Evolutionary conservation across 768 basidiomycete genomes (phyloP).

Genomic region (Hygrocybe punicea): DNA sequence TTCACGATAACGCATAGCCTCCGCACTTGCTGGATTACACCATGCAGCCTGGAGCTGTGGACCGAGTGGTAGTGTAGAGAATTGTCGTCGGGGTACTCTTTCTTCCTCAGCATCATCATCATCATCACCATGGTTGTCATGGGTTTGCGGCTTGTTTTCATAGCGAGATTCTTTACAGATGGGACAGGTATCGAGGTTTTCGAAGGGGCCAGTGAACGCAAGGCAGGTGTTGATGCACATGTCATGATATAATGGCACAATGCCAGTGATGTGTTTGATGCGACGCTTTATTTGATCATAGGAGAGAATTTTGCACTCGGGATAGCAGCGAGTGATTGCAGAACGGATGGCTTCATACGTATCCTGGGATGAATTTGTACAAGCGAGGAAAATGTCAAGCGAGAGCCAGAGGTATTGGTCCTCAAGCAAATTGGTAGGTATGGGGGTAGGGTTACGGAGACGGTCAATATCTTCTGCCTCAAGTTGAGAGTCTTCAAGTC

Average conservation of each 20-base stretch:
- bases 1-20: conserved; percentile 21
- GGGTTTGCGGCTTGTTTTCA: not conserved
- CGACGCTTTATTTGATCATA: conserved; percentile 9
- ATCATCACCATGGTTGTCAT: not conserved
- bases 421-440: conserved; percentile 3
- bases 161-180: conserved; percentile 28
- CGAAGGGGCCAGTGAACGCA: conserved; percentile 37
- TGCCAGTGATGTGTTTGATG: conserved; percentile 27
- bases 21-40: conserved; percentile 16
- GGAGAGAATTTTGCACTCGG: conserved; percentile 7
- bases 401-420: conserved; percentile 14
- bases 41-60: conserved; percentile 37
- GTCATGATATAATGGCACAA: conserved; percentile 28
- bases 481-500: conserved; percentile 7
- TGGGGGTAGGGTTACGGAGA: conserved; percentile 12
- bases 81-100: conserved; percentile 26
- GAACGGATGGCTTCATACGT: conserved; percentile 9
- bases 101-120: conserved; percentile 5
- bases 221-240: conserved; percentile 42
- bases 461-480: conserved; percentile 4
- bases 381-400: conserved; percentile 16
- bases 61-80: conserved; percentile 38
- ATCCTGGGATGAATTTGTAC: conserved; percentile 12
- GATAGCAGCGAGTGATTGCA: conserved; percentile 11
- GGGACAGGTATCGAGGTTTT: conserved; percentile 22